Evolutionary conservation across 2,329 filamentous ascomycete genomes (phyloP).

Genomic region (Exophiala phaeomuriformis): DNA sequence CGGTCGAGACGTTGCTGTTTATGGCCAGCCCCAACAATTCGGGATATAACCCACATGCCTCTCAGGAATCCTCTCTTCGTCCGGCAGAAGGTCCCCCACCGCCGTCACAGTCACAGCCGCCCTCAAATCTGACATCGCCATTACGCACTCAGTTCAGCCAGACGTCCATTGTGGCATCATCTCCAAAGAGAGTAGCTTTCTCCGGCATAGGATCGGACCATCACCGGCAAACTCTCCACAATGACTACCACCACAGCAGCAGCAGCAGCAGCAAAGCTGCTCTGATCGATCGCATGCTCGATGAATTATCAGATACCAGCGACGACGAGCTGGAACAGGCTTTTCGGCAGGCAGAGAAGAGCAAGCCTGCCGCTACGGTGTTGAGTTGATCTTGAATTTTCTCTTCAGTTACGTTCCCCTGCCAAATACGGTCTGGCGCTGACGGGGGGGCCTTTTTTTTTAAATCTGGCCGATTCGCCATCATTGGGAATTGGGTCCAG

Average conservation of each 20-base stretch:
- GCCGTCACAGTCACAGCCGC: not conserved
- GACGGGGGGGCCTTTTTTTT: not conserved
- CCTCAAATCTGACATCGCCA: conserved; percentile 20
- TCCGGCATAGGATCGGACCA: conserved; percentile 6
- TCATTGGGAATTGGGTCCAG: not conserved
- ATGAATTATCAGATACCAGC: conserved; percentile 28
- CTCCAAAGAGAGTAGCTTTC: conserved; percentile 26
- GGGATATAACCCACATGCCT: conserved; percentile 34
- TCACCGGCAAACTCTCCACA: too few relatives aligned
- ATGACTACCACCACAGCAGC: too few relatives aligned
- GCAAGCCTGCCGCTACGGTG: conserved; percentile 11
- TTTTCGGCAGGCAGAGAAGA: conserved; percentile 18
- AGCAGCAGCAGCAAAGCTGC: conserved; percentile 15
- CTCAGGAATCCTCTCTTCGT: conserved; percentile 23
- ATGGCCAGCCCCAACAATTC: conserved; percentile 46
- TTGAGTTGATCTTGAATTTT: conserved; percentile 4
- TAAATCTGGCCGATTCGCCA: not conserved
- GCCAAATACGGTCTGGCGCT: not conserved
- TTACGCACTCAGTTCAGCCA: conserved; percentile 22
- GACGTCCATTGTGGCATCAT: conserved; percentile 14
- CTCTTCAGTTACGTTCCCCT: not conserved
- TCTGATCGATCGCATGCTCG: conserved; percentile 30
- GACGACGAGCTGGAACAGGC: conserved; percentile 27
- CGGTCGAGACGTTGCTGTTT: conserved; percentile 45
- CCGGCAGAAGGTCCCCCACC: not conserved